These are phyloP conservation scores for Neurospora sp. DNA, from an alignment of 495 filamentous ascomycete genomes.

Conservation along the genomic window DNA sequence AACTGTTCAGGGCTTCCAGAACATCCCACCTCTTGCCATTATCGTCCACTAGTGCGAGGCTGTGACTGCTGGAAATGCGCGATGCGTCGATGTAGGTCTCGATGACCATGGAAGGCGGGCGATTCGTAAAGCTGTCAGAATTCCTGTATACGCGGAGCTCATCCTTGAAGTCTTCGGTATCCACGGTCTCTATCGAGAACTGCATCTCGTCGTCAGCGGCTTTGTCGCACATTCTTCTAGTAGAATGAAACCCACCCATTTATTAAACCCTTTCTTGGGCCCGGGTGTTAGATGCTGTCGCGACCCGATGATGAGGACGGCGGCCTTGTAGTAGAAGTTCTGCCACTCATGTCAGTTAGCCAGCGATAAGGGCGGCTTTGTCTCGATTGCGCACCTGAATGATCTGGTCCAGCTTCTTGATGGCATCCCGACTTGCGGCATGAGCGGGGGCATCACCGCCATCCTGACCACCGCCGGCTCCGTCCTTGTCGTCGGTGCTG, in stretches of 20 bases:
- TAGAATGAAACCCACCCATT: constrained; percentile 65
- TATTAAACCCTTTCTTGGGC: constrained; percentile 57
- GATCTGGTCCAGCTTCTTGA: constrained; percentile 78
- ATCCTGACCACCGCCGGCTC: constrained; percentile 26
- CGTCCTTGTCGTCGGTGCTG: constrained; percentile 29
- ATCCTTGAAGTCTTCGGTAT: constrained; percentile 75
- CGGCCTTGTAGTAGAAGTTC: constrained; percentile 88
- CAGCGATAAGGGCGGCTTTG: constrained; percentile 1
- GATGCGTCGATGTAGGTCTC: constrained; percentile 82
- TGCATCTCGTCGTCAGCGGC: constrained; percentile 23
- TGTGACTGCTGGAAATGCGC: constrained; percentile 73
- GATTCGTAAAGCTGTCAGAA: constrained; percentile 63
- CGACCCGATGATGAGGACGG: constrained; percentile 73
- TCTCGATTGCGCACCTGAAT: constrained; percentile 55
- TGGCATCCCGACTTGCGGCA: constrained; percentile 46
- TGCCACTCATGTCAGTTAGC: constrained; percentile 26
- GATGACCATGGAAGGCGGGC: constrained; percentile 78
- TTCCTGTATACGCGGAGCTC: constrained; percentile 69
- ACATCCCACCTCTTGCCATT: constrained; percentile 90
- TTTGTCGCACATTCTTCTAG: constrained; percentile 1
- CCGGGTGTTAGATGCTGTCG: constrained; percentile 60
- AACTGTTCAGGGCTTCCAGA: constrained; percentile 63
- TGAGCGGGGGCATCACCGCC: constrained; percentile 33
- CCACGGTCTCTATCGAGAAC: constrained; percentile 93
- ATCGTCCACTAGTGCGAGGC: constrained; percentile 76